Percentiles rank a stretch among this genome's conserved stretches.
Evolutionary conservation across 164 flowering plant species (phyloP).

Genomic region (Litsea cubeba): DNA sequence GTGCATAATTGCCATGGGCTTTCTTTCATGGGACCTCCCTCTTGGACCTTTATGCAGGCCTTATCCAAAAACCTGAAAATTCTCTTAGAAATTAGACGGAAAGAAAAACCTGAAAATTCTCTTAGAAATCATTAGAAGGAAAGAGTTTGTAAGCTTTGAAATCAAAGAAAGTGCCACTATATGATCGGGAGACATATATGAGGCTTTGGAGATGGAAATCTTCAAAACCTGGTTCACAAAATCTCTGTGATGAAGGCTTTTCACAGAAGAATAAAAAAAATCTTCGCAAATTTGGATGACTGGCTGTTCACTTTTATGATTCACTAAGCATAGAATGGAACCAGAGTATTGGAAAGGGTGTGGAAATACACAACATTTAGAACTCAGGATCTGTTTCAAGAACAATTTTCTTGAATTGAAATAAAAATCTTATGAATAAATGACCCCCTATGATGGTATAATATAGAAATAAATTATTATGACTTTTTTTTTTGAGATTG

Average conservation of each 20-base stretch:
- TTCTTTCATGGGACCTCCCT: slow-evolving; percentile 31
- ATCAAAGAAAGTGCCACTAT: background rate
- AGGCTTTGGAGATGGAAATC: too few species aligned
- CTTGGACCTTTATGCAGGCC: slow-evolving; percentile 66
- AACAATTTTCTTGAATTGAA: background rate
- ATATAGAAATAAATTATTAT: background rate
- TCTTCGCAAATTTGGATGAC: too few species aligned
- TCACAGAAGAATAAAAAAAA: too few species aligned
- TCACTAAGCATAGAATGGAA: too few species aligned
- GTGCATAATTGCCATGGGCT: slow-evolving; percentile 72
- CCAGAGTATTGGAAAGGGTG: background rate
- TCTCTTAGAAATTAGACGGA: background rate
- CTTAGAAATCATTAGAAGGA: background rate
- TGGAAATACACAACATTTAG: background rate
- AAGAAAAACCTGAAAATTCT: slow-evolving; percentile 42
- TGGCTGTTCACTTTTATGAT: too few species aligned
- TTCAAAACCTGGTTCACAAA: too few species aligned
- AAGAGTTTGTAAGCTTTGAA: background rate
- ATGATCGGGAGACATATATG: too few species aligned
- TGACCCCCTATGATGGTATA: background rate
- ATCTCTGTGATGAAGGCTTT: too few species aligned
- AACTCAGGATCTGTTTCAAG: background rate
- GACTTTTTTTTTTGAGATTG: background rate
- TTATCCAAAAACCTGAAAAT: slow-evolving; percentile 82
- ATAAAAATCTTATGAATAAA: background rate